These are phyloP conservation scores for Rhynchosporium graminicola DNA, from an alignment of 2,329 filamentous ascomycete species.

Conservation along the genomic window DNA sequence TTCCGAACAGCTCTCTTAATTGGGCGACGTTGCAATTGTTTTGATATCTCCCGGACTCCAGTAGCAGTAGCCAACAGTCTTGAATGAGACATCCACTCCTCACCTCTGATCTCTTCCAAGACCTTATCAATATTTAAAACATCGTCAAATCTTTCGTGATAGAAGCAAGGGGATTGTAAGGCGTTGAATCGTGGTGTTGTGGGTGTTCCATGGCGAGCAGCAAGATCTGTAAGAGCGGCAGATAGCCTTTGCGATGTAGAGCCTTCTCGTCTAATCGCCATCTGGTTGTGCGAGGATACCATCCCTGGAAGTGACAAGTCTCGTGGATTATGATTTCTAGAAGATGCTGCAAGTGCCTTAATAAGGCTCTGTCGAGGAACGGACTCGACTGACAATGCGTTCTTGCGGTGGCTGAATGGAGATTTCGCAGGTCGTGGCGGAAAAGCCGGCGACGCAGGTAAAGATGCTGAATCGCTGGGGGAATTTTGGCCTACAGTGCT, in stretches of 20 bases:
- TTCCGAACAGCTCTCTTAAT: constrained; percentile 90
- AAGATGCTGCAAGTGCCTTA: constrained; percentile 74
- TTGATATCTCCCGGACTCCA: constrained; percentile 90
- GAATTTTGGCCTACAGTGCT: constrained; percentile 36
- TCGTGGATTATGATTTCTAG: constrained; percentile 61
- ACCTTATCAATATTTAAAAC: constrained; percentile 94
- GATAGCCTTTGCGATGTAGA: constrained; percentile 60
- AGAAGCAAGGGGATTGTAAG: constrained; percentile 92
- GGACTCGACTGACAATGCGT: constrained; percentile 41
- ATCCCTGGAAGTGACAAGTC: constrained; percentile 50
- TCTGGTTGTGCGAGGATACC: constrained; percentile 48
- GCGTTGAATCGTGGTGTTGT: constrained; percentile 57
- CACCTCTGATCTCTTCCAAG: constrained; percentile 86
- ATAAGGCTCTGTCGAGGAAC: constrained; percentile 78
- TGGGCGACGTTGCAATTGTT: constrained; percentile 88
- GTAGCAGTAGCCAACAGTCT: constrained; percentile 93
- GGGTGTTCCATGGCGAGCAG: constrained; percentile 40
- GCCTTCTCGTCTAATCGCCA: constrained; percentile 34
- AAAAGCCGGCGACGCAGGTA: constrained; percentile 36
- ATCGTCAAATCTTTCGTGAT: constrained; percentile 95
- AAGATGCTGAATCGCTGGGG: constrained; percentile 31
- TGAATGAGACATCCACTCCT: constrained; percentile 90
- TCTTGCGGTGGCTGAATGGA: constrained; percentile 36
- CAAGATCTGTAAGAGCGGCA: constrained; percentile 54
- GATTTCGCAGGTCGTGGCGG: constrained; percentile 25